Percentiles rank a stretch among this genome's conserved stretches.
phyloP scores from a whole-genome alignment of 441 rosid genomes.

The Brassica hybrid region DNA sequence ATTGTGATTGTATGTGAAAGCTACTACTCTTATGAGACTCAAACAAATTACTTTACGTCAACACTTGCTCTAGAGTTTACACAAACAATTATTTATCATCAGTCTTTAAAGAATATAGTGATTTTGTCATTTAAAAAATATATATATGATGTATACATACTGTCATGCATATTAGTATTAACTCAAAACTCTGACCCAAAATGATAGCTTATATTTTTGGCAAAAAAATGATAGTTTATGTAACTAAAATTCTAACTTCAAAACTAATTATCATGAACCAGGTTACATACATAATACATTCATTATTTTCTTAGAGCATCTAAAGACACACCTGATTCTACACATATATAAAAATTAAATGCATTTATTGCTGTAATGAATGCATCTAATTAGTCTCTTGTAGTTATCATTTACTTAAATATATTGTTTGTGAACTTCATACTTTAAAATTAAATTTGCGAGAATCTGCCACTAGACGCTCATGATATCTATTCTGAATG shows the following conservation, averaged over 20 bases:
- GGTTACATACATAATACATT: not conserved
- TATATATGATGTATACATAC: not conserved
- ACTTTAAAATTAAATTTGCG: conserved; percentile 15
- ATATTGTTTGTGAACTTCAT: not conserved
- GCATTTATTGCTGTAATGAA: not conserved
- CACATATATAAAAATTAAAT: too few species aligned
- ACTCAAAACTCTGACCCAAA: not conserved
- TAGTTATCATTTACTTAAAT: not conserved
- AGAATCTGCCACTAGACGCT: conserved; percentile 24
- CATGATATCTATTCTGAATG: conserved; percentile 45
- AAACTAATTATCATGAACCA: not conserved
- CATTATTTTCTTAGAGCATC: not conserved
- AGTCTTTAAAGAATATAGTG: not conserved
- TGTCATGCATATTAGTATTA: too few species aligned
- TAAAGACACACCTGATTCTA: not conserved
- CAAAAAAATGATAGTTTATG: not conserved
- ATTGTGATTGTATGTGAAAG: conserved; percentile 30
- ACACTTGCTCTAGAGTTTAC: conserved; percentile 24
- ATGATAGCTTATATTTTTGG: not conserved
- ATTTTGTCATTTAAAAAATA: not conserved
- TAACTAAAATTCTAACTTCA: not conserved
- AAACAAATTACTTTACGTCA: conserved; percentile 30
- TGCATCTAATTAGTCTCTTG: conserved; percentile 2
- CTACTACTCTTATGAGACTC: conserved; percentile 30
- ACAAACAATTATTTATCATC: not conserved